A percentile compares a stretch with the other conserved stretches of the same genome.
Conservation (phyloP, 768 basidiomycete species). For the Russula olivacea region DNA sequence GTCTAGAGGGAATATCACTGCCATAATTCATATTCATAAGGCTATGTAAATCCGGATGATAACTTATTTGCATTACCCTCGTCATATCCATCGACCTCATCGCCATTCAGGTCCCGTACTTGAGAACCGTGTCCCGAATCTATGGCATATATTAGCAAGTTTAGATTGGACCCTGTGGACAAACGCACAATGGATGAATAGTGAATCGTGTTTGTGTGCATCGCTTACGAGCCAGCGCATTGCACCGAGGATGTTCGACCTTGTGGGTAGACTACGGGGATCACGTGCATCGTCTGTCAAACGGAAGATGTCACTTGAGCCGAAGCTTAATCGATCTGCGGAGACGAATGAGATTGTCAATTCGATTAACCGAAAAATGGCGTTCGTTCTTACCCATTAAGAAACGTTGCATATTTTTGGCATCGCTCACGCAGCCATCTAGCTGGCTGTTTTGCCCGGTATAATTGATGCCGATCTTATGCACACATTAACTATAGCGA, state of each 20-base stretch:
- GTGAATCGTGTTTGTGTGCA: constrained; percentile 42
- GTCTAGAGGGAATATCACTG: constrained; percentile 45
- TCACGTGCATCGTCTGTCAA: constrained; percentile 40
- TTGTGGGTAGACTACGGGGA: constrained; percentile 38
- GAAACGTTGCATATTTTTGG: constrained; percentile 40
- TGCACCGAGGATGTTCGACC: constrained; percentile 43
- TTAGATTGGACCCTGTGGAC: neutral
- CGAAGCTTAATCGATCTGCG: constrained; percentile 38
- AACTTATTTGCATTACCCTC: constrained; percentile 25
- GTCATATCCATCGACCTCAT: constrained; percentile 39
- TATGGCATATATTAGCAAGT: neutral
- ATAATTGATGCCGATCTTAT: constrained; percentile 45
- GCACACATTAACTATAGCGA: neutral
- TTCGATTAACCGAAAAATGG: too few relatives aligned
- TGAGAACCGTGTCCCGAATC: constrained; percentile 49
- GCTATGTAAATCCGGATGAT: neutral
- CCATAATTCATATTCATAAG: neutral
- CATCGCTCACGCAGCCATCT: constrained; percentile 47
- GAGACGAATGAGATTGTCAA: neutral
- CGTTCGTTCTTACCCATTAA: constrained; percentile 28
- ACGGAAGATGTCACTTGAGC: constrained; percentile 43
- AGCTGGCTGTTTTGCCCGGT: constrained; percentile 35
- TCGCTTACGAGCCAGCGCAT: constrained; percentile 47
- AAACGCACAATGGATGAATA: constrained; percentile 37
- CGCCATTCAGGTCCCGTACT: constrained; percentile 36